Percentiles rank a stretch among this genome's conserved stretches.
phyloP scores from a whole-genome alignment of 208 protist genomes.

The Novymonas esmeraldas region DNA sequence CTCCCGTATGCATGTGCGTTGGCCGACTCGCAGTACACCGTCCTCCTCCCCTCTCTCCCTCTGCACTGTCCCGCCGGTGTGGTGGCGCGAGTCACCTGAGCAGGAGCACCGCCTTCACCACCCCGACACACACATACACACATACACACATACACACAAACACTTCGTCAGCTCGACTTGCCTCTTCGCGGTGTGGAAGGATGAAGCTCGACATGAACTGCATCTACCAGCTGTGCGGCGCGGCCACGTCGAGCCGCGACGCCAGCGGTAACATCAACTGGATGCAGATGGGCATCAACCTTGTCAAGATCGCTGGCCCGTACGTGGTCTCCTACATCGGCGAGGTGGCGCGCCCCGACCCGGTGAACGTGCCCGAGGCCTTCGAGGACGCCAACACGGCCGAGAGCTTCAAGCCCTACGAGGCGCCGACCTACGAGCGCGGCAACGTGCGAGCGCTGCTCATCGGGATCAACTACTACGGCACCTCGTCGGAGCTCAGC shows the following conservation, averaged over 20 bases:
- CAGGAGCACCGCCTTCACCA: no score
- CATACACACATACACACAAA: no score
- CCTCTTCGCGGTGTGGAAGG: no score
- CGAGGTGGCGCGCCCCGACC: constrained; percentile 32
- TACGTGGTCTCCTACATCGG: constrained; percentile 68
- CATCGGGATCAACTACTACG: constrained; percentile 84
- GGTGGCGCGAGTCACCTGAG: no score
- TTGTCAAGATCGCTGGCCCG: constrained; percentile 37
- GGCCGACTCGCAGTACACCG: no score
- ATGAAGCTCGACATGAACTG: constrained; percentile 51
- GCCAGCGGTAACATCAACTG: constrained; percentile 34
- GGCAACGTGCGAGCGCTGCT: constrained; percentile 58
- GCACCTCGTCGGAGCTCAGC: constrained; percentile 52
- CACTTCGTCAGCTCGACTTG: no score
- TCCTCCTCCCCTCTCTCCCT: no score
- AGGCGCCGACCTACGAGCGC: constrained; percentile 31
- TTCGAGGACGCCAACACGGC: constrained; percentile 44
- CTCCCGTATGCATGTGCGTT: not conserved
- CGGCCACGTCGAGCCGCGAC: constrained; percentile 20
- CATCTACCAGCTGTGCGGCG: constrained; percentile 32
- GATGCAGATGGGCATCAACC: constrained; percentile 39
- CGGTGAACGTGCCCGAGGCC: constrained; percentile 46
- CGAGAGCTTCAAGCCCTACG: constrained; percentile 47
- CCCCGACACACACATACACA: no score
- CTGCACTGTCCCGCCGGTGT: no score